These are phyloP conservation scores for Podospora appendiculata DNA, from an alignment of 495 filamentous ascomycete genomes.

Conservation along the genomic window DNA sequence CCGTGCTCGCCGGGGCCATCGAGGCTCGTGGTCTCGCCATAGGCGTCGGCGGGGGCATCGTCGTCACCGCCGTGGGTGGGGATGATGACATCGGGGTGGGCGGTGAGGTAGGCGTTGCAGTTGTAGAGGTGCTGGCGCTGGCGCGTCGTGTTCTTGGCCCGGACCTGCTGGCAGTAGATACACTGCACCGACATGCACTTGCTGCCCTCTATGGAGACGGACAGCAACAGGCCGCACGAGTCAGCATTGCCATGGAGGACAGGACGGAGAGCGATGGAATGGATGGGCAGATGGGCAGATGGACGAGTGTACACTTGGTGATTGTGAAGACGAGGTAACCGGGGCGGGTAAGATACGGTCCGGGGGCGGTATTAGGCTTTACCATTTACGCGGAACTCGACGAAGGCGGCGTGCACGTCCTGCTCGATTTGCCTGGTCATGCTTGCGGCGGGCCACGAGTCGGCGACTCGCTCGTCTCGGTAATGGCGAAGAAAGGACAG, in stretches of 20 bases:
- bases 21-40: neutral
- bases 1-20: constrained; percentile 1
- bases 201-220: neutral
- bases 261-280: too few relatives aligned
- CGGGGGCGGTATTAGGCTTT: neutral
- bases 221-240: too few relatives aligned
- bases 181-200: constrained; percentile 21
- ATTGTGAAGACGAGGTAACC: too few relatives aligned
- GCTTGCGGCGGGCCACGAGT: neutral
- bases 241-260: too few relatives aligned
- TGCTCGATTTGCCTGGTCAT: constrained; percentile 19
- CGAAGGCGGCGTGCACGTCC: constrained; percentile 19
- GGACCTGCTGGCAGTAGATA: constrained; percentile 16
- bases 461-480: too few relatives aligned
- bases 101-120: constrained; percentile 16
- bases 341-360: too few relatives aligned
- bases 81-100: constrained; percentile 18
- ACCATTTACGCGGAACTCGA: constrained; percentile 19
- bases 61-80: constrained; percentile 1
- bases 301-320: too few relatives aligned
- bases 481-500: too few relatives aligned
- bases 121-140: constrained; percentile 22
- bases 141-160: constrained; percentile 26
- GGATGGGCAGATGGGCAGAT: too few relatives aligned
- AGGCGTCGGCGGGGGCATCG: constrained; percentile 3